Evolutionary conservation across 2,329 filamentous ascomycete genomes (phyloP).

Genomic region (Penicillium sp.): DNA sequence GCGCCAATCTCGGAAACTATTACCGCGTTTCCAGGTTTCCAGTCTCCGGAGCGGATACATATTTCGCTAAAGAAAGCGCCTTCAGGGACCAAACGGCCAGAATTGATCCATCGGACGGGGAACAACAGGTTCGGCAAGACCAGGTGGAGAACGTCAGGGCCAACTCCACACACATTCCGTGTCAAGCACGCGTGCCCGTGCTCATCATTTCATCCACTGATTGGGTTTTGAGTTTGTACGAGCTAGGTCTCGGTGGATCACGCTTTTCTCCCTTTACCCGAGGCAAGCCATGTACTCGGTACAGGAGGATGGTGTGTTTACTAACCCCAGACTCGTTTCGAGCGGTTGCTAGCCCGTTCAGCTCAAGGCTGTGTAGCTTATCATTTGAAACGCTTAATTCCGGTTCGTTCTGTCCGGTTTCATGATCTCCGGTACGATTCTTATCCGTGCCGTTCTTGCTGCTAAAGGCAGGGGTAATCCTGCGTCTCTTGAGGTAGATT

Average conservation of each 20-base stretch:
- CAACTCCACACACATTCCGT: constrained; percentile 4
- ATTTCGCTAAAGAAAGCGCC: neutral
- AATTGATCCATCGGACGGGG: neutral
- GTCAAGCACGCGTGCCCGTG: neutral
- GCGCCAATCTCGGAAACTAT: neutral
- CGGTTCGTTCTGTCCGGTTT: constrained; percentile 14
- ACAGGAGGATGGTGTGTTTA: neutral
- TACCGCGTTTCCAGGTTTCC: neutral
- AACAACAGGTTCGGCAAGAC: constrained; percentile 6
- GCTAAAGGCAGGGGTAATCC: constrained; percentile 21
- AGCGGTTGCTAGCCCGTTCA: neutral
- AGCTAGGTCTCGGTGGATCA: neutral
- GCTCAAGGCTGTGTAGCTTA: no score
- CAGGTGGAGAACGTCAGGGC: constrained; percentile 13
- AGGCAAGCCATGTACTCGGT: no score
- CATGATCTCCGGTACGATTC: constrained; percentile 2
- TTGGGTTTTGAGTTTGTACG: neutral
- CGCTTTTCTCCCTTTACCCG: neutral
- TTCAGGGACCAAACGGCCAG: neutral
- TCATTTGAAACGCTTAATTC: constrained; percentile 4
- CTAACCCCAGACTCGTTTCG: neutral
- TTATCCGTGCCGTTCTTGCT: constrained; percentile 4
- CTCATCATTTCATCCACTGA: neutral
- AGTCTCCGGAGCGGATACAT: neutral
- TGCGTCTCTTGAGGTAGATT: constrained; percentile 5